phyloP scores from a whole-genome alignment of 75 land plant genomes.

The Picea glauca region DNA sequence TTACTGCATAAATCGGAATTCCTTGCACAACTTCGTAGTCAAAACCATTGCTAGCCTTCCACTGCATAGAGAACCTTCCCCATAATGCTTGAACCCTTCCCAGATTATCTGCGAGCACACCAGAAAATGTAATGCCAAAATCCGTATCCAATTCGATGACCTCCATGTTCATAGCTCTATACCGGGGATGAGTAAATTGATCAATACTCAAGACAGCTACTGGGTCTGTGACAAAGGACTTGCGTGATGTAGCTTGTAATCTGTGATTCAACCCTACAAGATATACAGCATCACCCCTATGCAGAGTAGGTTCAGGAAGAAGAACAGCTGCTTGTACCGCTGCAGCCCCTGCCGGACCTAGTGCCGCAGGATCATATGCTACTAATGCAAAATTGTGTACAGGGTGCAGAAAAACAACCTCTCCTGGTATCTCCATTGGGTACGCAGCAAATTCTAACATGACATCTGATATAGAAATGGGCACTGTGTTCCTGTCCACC shows the following conservation, averaged over 20 bases:
- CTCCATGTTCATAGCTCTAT: too few species aligned
- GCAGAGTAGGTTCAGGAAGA: constrained; percentile 12
- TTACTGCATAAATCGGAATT: constrained; percentile 70
- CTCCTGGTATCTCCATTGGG: constrained; percentile 44
- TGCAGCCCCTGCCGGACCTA: constrained; percentile 27
- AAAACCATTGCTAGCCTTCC: constrained; percentile 61
- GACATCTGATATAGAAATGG: constrained; percentile 43
- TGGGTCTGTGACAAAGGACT: too few species aligned
- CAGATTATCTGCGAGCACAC: constrained; percentile 28
- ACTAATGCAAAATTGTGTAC: constrained; percentile 51
- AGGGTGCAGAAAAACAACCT: constrained; percentile 38
- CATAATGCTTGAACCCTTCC: constrained; percentile 88
- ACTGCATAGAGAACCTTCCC: constrained; percentile 96
- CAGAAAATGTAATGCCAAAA: constrained; percentile 29
- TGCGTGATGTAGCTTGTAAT: too few species aligned
- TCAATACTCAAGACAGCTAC: too few species aligned
- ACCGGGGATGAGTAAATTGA: too few species aligned
- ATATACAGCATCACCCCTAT: background rate
- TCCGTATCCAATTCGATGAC: constrained; percentile 7
- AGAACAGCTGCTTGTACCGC: constrained; percentile 31
- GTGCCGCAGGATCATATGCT: constrained; percentile 29
- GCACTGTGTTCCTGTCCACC: constrained; percentile 42
- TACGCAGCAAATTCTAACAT: constrained; percentile 41
- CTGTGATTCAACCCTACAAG: too few species aligned
- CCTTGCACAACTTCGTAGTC: constrained; percentile 89